Percentiles rank a stretch among this genome's conserved stretches.
Evolutionary conservation across 1,139 yeast genomes (phyloP).

Genomic region (Candida frijolesensis): DNA sequence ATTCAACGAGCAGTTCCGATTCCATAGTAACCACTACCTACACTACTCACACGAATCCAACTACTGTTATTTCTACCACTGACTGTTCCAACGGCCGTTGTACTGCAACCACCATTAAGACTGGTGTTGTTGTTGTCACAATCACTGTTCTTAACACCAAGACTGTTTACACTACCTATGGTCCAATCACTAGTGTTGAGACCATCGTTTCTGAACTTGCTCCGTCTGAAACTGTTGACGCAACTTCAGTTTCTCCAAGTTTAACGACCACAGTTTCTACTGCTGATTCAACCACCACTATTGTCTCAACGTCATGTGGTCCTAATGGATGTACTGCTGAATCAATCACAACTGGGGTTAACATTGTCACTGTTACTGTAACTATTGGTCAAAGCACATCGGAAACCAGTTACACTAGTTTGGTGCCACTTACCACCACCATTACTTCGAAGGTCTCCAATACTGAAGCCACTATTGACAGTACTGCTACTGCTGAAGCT

Average conservation of each 20-base stretch:
- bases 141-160: constrained; percentile 1
- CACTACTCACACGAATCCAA: constrained; percentile 1
- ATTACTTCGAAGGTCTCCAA: not conserved
- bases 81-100: not conserved
- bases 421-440: constrained; percentile 1
- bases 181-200: constrained; percentile 4
- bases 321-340: not conserved
- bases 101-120: constrained; percentile 1
- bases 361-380: not conserved
- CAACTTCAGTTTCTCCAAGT: not conserved
- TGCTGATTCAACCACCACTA: constrained; percentile 1
- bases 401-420: not conserved
- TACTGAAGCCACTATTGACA: not conserved
- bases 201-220: not conserved
- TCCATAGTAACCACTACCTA: not conserved
- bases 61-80: not conserved
- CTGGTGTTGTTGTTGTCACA: constrained; percentile 3
- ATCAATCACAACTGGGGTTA: not conserved
- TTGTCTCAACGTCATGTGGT: constrained; percentile 1
- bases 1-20: not conserved
- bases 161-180: constrained; percentile 3
- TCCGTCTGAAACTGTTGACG: not conserved
- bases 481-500: not conserved
- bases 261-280: not conserved
- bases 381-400: not conserved